These are phyloP conservation scores for Senna tora DNA, from an alignment of 306 rosid species.

Conservation along the genomic window DNA sequence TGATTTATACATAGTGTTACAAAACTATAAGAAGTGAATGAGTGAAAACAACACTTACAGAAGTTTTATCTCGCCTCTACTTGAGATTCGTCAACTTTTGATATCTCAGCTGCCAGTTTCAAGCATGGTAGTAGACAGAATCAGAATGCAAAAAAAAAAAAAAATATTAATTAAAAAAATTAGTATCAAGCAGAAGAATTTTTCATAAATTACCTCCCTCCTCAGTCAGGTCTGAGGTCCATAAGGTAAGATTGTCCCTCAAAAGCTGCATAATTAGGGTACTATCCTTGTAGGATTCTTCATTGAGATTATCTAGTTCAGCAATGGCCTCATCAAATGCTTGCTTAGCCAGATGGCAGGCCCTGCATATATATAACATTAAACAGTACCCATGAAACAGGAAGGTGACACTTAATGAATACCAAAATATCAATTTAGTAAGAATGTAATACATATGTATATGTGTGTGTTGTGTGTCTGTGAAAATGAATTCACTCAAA, in stretches of 20 bases:
- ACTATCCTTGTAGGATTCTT: slow-evolving; percentile 15
- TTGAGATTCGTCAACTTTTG: slow-evolving; percentile 5
- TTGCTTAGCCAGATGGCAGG: slow-evolving; percentile 21
- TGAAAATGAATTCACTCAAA: too few species aligned
- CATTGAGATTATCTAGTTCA: slow-evolving; percentile 17
- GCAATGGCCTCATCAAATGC: slow-evolving; percentile 19
- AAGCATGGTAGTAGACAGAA: not conserved
- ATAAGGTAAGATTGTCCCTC: slow-evolving; percentile 21
- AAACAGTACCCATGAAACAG: not conserved
- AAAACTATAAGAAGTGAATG: too few species aligned
- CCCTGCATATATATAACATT: slow-evolving; percentile 23
- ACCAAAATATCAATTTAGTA: not conserved
- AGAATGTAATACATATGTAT: not conserved
- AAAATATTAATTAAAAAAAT: not conserved
- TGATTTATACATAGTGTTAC: too few species aligned
- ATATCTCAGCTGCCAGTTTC: slow-evolving; percentile 4
- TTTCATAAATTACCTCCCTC: not conserved
- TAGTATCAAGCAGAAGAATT: not conserved
- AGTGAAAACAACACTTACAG: not conserved
- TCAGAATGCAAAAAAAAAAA: not conserved
- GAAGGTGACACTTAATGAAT: not conserved
- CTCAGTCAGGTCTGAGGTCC: slow-evolving; percentile 11
- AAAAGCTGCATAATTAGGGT: slow-evolving; percentile 17
- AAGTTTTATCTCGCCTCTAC: slow-evolving; percentile 10
- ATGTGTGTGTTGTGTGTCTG: too few species aligned